Conservation (phyloP, 495 filamentous ascomycete species). For the Copromyces sp. region DNA sequence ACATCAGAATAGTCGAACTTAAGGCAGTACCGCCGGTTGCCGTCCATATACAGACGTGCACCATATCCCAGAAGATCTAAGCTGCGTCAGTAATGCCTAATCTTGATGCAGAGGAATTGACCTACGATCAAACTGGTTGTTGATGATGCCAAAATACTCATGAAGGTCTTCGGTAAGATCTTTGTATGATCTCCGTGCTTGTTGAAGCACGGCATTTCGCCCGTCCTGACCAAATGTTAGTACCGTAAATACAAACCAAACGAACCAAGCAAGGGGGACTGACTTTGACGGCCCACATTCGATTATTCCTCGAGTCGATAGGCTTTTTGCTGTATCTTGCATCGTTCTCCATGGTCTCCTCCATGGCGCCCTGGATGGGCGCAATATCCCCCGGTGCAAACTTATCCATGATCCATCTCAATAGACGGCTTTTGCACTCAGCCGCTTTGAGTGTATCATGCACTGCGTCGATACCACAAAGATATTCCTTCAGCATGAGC, state of each 20-base stretch:
- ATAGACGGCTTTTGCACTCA: slow-evolving; percentile 44
- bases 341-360: slow-evolving; percentile 68
- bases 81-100: background rate
- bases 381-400: slow-evolving; percentile 53
- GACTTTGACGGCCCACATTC: slow-evolving; percentile 86
- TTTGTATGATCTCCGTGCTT: slow-evolving; percentile 78
- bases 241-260: background rate
- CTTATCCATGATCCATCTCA: slow-evolving; percentile 55
- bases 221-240: slow-evolving; percentile 46
- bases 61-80: slow-evolving; percentile 6
- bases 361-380: slow-evolving; percentile 53
- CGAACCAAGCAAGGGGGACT: background rate
- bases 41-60: slow-evolving; percentile 62
- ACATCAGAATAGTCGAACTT: slow-evolving; percentile 54
- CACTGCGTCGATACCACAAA: slow-evolving; percentile 55
- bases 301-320: slow-evolving; percentile 81
- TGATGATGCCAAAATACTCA: slow-evolving; percentile 56
- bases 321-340: slow-evolving; percentile 68
- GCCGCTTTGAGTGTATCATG: slow-evolving; percentile 58
- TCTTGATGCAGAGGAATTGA: slow-evolving; percentile 33
- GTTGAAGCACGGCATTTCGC: slow-evolving; percentile 77
- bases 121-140: slow-evolving; percentile 31
- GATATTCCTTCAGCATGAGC: slow-evolving; percentile 46
- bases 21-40: slow-evolving; percentile 69
- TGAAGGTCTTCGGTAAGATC: slow-evolving; percentile 70